Evolutionary conservation across 305 asterid species (phyloP), one percentile per base, ranked within the genome.

Genomic region (Solanum hybrid): DNA sequence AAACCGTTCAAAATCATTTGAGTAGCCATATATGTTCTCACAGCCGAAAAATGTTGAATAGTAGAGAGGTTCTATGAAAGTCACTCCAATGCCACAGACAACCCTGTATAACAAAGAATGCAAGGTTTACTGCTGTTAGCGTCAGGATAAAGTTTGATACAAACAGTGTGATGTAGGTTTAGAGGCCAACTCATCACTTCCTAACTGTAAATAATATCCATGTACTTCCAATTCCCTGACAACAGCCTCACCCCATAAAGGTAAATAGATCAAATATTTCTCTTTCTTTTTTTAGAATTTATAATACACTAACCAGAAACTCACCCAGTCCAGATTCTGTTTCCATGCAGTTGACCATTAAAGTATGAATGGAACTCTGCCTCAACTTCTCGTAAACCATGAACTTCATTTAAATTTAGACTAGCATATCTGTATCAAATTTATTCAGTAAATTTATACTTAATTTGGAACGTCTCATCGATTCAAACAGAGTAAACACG

Each of bases 271-370:
- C 39, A 82, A 42, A 82, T 40, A 82, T 24, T 12, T 80, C 11
- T 34, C 12, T 34, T 20, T 18, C 12, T 75, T 20, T 20, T 11
- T 81, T 81, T 37, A 12, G 86, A 42, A 40, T 64, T 31, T 20
- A 84, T 42, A 61, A 22, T 11, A 40, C 74, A 31, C 29, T 24
- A 80, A 89, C 67, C 22, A 35, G 92, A 61, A 86, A 93, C 98
- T 93, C 91, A 96, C 99, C 99, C 99, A 89, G 96, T 95, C 99
- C 97, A 96, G 87, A 95, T 93, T 91, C 90, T 95, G 95, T 96
- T 96, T 82, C 87, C 94, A 89, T 92, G 96, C 92, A 94, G 87
- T 89, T 95, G 96, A 89, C 96, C 97, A 81, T 95, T 91, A 90
- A 95, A 96, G 94, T 90, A 96, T 39, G 98, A 96, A 91, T 93